Evolutionary conservation across 805 yeast genomes (phyloP), one percentile per base, ranked within the genome.

Genomic region (Lipomyces yamanashiensis): DNA sequence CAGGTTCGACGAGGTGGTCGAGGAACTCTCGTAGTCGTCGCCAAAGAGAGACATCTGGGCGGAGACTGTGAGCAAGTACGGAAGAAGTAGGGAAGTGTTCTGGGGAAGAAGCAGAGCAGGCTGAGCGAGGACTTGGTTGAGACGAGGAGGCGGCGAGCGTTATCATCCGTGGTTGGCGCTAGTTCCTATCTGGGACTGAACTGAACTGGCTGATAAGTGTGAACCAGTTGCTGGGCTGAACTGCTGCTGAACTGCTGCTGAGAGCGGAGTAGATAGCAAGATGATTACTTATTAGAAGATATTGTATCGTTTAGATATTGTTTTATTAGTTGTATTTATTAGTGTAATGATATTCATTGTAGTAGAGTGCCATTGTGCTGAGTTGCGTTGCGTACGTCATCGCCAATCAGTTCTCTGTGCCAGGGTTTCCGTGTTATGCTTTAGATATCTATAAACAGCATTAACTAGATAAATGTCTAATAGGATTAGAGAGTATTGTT

Each of bases 1-100:
- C 41, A 59, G 68, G 63, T 17, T 51, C 49, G 59, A 54, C 37
- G 39, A n/a, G 28, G 45, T n/a, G 7, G 55, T 44, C 52, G 63
- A 51, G 33, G 50, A 21, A 43, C 63, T 34, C 65, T 68, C 71
- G 62, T 65, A 64, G 67, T 68, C 71, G 63, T 69, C 71, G 37
- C 71, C 71, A 23, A 69, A 69, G 23, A 68, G 58, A 28, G 71
- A 68, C 71, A 68, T 68, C 28, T 36, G 58, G 19, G 12, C 28
- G 17, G 4, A 17, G 51, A 23, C 17, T 33, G 33, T 13, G 44
- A 21, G 23, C 9, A 17, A n/a, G 19, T 34, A 8, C 45, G 17
- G 39, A 40, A 36, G 52, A 33, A 41, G 52, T 52, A 49, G 36
- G 48, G 23, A 53, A 43, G n/a, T 19, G 19, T 23, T 15, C 36